These are phyloP conservation scores for Lasiodiplodia citricola DNA, from an alignment of 2,329 filamentous ascomycete species.

Conservation along the genomic window DNA sequence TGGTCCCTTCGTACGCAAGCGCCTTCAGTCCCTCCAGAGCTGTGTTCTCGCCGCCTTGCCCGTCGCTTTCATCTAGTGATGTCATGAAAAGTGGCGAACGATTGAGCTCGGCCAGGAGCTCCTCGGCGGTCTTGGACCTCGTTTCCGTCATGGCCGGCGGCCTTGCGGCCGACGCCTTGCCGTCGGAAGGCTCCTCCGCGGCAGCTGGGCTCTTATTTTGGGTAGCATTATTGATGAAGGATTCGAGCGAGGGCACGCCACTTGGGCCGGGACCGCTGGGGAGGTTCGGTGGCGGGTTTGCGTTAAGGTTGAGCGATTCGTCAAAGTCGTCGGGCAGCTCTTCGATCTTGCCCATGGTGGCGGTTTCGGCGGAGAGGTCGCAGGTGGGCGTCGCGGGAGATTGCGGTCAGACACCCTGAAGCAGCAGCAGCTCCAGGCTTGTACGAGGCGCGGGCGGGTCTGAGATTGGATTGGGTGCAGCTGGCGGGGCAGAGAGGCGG, in stretches of 20 bases:
- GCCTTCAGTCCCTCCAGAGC: constrained; percentile 87
- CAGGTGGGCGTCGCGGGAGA: background rate
- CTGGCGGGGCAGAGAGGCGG: background rate
- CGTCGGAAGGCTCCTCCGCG: constrained; percentile 22
- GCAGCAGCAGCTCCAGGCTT: constrained; percentile 1
- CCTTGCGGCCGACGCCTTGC: constrained; percentile 50
- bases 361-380: background rate
- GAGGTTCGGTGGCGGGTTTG: background rate
- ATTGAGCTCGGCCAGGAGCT: constrained; percentile 69
- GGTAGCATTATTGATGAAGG: constrained; percentile 20
- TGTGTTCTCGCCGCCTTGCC: constrained; percentile 73
- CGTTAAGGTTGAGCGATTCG: constrained; percentile 51
- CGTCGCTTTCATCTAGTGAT: constrained; percentile 69
- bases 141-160: constrained; percentile 65
- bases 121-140: constrained; percentile 62
- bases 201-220: background rate
- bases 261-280: constrained; percentile 8
- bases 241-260: constrained; percentile 18
- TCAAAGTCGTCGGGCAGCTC: constrained; percentile 59
- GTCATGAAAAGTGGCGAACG: constrained; percentile 94
- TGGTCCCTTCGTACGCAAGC: constrained; percentile 89
- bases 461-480: constrained; percentile 3
- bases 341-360: constrained; percentile 47
- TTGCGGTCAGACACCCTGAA: background rate
- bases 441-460: background rate